These are phyloP conservation scores for Sporisorium reilianum DNA, from an alignment of 1,284 basidiomycete genomes.

Conservation along the genomic window DNA sequence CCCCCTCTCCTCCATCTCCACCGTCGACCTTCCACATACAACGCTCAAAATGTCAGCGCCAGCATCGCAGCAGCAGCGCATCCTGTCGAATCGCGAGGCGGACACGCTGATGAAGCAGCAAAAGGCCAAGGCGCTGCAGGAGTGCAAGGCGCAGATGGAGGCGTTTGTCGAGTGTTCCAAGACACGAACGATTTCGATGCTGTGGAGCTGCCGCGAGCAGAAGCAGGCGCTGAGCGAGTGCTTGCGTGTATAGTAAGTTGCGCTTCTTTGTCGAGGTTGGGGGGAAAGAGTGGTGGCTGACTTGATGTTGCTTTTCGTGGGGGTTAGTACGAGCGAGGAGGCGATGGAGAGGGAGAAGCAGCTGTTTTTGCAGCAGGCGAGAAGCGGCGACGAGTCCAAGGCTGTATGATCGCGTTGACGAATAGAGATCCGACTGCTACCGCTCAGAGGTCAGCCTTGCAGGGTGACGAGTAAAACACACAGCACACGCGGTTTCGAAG, in stretches of 20 bases:
- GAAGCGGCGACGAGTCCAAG: conserved; percentile 8
- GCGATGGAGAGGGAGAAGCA: conserved; percentile 37
- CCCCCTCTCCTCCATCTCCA: neutral
- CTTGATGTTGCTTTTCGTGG: neutral
- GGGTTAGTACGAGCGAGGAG: conserved; percentile 41
- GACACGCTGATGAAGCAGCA: conserved; percentile 44
- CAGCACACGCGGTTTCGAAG: neutral
- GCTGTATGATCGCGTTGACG: neutral
- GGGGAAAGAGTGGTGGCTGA: conserved; percentile 1
- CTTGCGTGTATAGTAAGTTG: conserved; percentile 40
- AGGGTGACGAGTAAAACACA: neutral
- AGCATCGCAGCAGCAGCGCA: conserved; percentile 14
- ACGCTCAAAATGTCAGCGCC: conserved; percentile 11
- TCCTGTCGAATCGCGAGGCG: conserved; percentile 45
- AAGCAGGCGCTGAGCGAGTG: conserved; percentile 28
- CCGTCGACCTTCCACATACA: neutral
- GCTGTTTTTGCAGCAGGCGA: conserved; percentile 20
- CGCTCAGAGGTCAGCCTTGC: neutral
- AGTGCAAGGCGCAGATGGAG: conserved; percentile 43
- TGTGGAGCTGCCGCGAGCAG: conserved; percentile 36
- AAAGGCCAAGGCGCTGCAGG: conserved; percentile 36
- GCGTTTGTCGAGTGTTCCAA: conserved; percentile 41
- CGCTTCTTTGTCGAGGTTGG: no score
- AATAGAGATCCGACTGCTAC: neutral
- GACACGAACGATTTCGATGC: conserved; percentile 41